Evolutionary conservation across 2,329 filamentous ascomycete species (phyloP).

Genomic region (Cordyceps fumosorosea): DNA sequence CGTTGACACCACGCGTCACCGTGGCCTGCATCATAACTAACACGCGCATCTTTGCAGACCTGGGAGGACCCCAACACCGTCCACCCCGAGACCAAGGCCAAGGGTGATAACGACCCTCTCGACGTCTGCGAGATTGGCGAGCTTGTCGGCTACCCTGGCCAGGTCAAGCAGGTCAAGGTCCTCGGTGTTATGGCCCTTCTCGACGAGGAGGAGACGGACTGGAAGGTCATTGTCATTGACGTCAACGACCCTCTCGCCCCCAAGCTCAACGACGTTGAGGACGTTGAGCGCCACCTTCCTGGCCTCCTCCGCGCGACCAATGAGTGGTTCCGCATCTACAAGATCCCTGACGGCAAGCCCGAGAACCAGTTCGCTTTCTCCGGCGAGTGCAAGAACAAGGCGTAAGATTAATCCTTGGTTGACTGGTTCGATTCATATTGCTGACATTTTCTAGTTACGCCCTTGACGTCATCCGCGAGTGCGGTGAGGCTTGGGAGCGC

Average conservation of each 20-base stretch:
- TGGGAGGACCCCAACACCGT: constrained; percentile 97
- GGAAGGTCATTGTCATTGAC: constrained; percentile 99
- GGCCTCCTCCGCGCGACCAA: constrained; percentile 96
- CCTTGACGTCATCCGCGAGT: constrained; percentile 91
- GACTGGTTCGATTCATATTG: constrained; percentile 8
- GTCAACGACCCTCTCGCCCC: constrained; percentile 92
- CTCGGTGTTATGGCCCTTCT: constrained; percentile 98
- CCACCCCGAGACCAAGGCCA: constrained; percentile 99
- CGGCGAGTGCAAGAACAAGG: constrained; percentile 99
- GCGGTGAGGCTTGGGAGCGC: constrained; percentile 93
- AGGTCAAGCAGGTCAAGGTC: constrained; percentile 99
- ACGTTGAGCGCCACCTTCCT: constrained; percentile 96
- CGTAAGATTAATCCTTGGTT: constrained; percentile 41
- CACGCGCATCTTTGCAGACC: constrained; percentile 51
- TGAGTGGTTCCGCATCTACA: constrained; percentile 99
- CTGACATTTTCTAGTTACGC: constrained; percentile 58
- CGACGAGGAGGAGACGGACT: constrained; percentile 99
- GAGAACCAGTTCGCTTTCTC: constrained; percentile 99
- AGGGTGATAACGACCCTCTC: constrained; percentile 98
- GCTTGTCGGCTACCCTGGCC: constrained; percentile 89
- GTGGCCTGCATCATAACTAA: constrained; percentile 12
- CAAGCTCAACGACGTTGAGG: constrained; percentile 98
- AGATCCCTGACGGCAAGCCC: constrained; percentile 99
- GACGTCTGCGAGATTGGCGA: constrained; percentile 99
- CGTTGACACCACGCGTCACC: constrained; percentile 4